A percentile compares a stretch with the other conserved stretches of the same genome.
Conservation (phyloP, 2,329 filamentous ascomycete genomes). For the Septoria linicola region DNA sequence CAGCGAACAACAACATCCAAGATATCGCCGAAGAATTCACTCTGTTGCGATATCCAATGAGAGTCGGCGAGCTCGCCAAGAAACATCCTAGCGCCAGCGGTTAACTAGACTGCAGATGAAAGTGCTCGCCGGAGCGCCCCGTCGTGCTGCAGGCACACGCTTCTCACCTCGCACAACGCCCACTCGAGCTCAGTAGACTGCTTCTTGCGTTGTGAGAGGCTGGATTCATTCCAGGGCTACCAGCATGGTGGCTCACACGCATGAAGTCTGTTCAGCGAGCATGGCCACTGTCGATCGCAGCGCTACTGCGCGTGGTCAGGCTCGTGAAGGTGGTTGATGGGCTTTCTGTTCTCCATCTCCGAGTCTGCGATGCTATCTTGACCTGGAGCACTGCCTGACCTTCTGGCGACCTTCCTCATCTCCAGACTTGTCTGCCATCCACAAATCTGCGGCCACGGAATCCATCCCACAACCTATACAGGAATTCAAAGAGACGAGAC, state of each 20-base stretch:
- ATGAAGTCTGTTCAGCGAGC: constrained; percentile 11
- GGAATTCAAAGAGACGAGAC: neutral
- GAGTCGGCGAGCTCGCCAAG: constrained; percentile 19
- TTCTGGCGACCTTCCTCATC: neutral
- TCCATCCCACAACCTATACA: too few species aligned
- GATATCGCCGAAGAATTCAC: neutral
- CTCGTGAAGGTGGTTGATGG: constrained; percentile 16
- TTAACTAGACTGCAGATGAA: too few species aligned
- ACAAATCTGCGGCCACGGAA: too few species aligned
- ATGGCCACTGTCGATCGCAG: constrained; percentile 13
- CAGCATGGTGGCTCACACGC: constrained; percentile 18
- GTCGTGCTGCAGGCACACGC: constrained; percentile 22
- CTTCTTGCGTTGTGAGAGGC: constrained; percentile 22
- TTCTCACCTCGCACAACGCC: constrained; percentile 19
- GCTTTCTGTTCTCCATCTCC: neutral
- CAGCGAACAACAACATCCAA: neutral
- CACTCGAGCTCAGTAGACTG: constrained; percentile 13
- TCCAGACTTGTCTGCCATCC: neutral
- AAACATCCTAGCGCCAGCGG: constrained; percentile 22
- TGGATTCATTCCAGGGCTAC: constrained; percentile 12
- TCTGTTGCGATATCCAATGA: constrained; percentile 11
- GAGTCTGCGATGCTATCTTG: neutral
- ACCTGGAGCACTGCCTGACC: neutral
- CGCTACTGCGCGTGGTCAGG: constrained; percentile 15
- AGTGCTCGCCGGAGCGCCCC: too few species aligned